Conservation (phyloP, 345 rosid genomes). For the Kernera saxatilis region DNA sequence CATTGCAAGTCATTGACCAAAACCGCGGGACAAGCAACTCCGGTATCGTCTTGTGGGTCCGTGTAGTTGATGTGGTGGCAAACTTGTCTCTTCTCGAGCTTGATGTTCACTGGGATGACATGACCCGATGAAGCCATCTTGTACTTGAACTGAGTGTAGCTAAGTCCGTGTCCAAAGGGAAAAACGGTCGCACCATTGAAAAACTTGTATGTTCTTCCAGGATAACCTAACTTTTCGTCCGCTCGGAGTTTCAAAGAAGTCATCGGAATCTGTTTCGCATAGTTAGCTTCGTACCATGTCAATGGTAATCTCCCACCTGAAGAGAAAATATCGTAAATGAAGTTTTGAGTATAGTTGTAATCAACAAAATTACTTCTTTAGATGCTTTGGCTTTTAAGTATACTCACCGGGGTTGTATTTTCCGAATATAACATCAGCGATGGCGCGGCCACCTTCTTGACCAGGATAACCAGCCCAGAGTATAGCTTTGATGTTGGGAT, state of each 20-base stretch:
- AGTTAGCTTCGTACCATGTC: background rate
- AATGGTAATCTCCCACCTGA: background rate
- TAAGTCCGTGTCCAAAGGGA: background rate
- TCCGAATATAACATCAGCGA: background rate
- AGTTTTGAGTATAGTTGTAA: no score
- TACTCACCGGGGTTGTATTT: background rate
- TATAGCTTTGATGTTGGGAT: no score
- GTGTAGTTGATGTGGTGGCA: background rate
- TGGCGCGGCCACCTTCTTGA: background rate
- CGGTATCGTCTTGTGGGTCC: background rate
- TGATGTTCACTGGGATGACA: background rate
- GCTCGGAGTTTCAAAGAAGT: background rate
- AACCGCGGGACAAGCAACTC: background rate
- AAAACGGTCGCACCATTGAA: no score
- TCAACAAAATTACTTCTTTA: no score
- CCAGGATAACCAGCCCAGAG: no score
- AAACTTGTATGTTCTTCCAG: background rate
- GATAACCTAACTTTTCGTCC: background rate
- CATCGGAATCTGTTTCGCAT: background rate
- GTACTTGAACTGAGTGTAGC: background rate
- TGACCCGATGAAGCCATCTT: background rate
- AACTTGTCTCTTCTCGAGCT: background rate
- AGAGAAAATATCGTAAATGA: background rate
- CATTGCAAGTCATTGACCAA: background rate
- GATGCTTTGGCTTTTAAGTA: no score